Evolutionary conservation across 2,329 filamentous ascomycete genomes (phyloP), one percentile per base, ranked within the genome.

Genomic region (Aureobasidium musti): DNA sequence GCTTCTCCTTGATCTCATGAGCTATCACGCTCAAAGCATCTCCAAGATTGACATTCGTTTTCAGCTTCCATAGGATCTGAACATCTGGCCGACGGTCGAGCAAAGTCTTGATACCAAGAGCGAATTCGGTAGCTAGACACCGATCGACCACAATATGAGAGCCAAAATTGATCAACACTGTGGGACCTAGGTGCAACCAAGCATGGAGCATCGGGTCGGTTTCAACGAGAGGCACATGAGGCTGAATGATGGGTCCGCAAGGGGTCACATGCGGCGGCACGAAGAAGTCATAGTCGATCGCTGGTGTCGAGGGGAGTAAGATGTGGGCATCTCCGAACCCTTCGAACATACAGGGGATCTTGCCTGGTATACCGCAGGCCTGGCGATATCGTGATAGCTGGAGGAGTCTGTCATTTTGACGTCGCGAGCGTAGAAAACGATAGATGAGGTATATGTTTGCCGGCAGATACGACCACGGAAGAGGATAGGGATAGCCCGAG

Each of bases 41-140:
- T 17, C 49, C 43, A 17, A 61, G 28, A 26, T 60, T 17, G 23
- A 6, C 54, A 3, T 52, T 37, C 14, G 59, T 43, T 33, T 66
- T 66, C 30, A 66, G 26, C 37, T 66, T 66, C 65, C 65, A 66
- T 3, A 66, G 30, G 5, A 66, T 33, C 13, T 66, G 65, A 5
- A 66, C 26, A 26, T 66, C 54, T 8, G 28, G 57, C n/a, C 50
- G 57, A 39, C 35, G 41, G 23, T 61, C 65, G 35, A 66, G 54
- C 14, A 61, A 23, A 19, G 28, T 61, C 45, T 66, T 57, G 21
- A 66, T 17, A 2, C 35, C 56, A 23, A 23, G n/a, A 5, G 65
- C 65, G 13, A 57, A 57, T 30, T 57, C 35, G 14, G 53, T 7
- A 21, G 53, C 23, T 17, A 57, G 35, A 41, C 26, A 13, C 17